A percentile compares a stretch with the other conserved stretches of the same genome.
These are phyloP conservation scores for Irpex sp. DNA, from an alignment of 1,284 basidiomycete species.

Conservation along the genomic window DNA sequence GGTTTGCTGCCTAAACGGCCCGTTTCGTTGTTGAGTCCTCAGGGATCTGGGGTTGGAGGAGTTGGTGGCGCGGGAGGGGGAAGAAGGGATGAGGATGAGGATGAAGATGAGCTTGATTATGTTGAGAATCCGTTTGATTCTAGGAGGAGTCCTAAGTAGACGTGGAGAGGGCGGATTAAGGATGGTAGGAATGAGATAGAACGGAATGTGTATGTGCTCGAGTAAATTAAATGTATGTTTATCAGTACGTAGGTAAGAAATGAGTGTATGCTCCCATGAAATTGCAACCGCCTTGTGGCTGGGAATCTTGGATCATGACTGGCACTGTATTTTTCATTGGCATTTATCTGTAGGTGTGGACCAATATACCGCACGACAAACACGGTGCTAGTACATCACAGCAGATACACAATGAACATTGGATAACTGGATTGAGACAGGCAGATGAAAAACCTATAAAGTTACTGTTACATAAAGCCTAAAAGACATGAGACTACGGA, in stretches of 20 bases:
- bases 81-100: slow-evolving; percentile 29
- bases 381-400: too few species aligned
- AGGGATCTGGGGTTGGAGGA: slow-evolving; percentile 28
- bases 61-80: slow-evolving; percentile 20
- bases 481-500: not conserved
- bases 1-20: slow-evolving; percentile 74
- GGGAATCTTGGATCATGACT: too few species aligned
- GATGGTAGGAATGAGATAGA: not conserved
- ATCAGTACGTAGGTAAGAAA: not conserved
- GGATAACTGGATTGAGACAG: not conserved
- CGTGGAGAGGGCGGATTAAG: too few species aligned
- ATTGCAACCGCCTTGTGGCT: not conserved
- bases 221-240: not conserved
- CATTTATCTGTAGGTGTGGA: too few species aligned
- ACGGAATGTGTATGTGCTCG: too few species aligned
- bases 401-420: too few species aligned
- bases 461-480: not conserved
- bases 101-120: slow-evolving; percentile 59
- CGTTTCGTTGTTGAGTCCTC: slow-evolving; percentile 56
- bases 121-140: slow-evolving; percentile 69
- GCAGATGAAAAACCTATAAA: not conserved
- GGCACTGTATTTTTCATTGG: too few species aligned
- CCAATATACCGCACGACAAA: too few species aligned
- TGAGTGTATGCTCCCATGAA: not conserved
- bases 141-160: not conserved